phyloP scores from a whole-genome alignment of 192 early-diverging fungal genomes.

The Coemansia sp. region DNA sequence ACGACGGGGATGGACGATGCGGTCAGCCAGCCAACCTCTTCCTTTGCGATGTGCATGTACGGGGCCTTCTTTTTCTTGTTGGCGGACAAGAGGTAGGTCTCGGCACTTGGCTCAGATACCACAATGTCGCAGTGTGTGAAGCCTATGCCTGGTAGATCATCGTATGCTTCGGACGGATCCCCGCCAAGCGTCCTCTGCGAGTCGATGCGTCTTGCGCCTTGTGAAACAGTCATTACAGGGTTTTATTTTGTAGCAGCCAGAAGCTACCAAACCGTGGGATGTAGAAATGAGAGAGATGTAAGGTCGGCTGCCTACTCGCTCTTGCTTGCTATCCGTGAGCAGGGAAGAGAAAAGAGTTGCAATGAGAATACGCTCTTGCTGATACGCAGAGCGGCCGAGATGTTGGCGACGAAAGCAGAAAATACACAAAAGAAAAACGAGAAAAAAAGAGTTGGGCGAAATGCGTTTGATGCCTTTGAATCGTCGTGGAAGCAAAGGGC shows the following conservation, averaged over 20 bases:
- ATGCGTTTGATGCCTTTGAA: background rate
- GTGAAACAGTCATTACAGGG: conserved; percentile 1
- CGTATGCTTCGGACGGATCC: background rate
- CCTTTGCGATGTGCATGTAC: conserved; percentile 18
- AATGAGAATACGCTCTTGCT: background rate
- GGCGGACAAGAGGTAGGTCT: conserved; percentile 11
- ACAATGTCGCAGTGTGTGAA: background rate
- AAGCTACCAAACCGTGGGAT: conserved; percentile 42
- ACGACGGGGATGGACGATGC: conserved; percentile 57
- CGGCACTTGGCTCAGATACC: conserved; percentile 1
- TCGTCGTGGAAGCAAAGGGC: background rate
- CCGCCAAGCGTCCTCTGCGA: conserved; percentile 30
- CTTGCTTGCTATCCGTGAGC: background rate
- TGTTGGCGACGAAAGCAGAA: background rate
- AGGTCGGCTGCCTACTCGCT: background rate
- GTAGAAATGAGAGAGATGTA: background rate
- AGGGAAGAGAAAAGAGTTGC: background rate
- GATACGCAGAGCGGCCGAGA: background rate
- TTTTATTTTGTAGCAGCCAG: conserved; percentile 5
- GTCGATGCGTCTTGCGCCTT: conserved; percentile 20
- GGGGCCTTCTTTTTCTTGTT: conserved; percentile 17
- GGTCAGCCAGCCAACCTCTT: conserved; percentile 38
- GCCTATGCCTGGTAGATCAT: background rate
- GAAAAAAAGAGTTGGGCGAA: background rate
- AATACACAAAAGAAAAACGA: conserved; percentile 1